A percentile compares a stretch with the other conserved stretches of the same genome.
phyloP scores from a whole-genome alignment of 805 yeast species.

The Kuraishia floccosa region DNA sequence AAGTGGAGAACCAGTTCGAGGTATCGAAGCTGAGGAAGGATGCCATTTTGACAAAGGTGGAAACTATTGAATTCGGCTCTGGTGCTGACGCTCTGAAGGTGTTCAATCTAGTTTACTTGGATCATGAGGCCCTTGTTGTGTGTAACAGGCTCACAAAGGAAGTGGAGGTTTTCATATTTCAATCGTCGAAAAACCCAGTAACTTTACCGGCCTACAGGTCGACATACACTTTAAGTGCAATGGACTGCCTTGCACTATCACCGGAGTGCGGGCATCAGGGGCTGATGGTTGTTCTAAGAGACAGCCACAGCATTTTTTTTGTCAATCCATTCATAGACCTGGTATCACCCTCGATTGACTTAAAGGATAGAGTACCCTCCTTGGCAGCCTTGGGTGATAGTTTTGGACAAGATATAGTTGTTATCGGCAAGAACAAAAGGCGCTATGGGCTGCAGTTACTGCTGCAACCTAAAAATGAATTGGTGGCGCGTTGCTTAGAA shows the following conservation, averaged over 20 bases:
- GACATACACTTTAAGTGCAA: conserved; percentile 11
- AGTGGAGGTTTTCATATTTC: conserved; percentile 40
- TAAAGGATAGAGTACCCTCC: conserved; percentile 10
- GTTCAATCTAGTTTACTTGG: conserved; percentile 28
- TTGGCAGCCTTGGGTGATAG: conserved; percentile 11
- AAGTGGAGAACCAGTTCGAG: conserved; percentile 10
- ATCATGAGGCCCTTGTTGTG: conserved; percentile 52
- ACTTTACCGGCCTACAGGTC: conserved; percentile 12
- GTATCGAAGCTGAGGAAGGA: conserved; percentile 42
- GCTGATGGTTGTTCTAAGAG: conserved; percentile 28
- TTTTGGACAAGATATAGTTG: conserved; percentile 12
- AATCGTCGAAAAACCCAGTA: conserved; percentile 17
- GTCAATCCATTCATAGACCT: conserved; percentile 50
- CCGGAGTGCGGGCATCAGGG: conserved; percentile 26
- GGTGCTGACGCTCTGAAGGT: conserved; percentile 20
- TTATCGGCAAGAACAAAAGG: conserved; percentile 9
- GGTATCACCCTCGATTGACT: conserved; percentile 21
- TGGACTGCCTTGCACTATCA: conserved; percentile 13
- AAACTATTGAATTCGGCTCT: not conserved
- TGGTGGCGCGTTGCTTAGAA: conserved; percentile 33
- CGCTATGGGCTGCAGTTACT: conserved; percentile 21
- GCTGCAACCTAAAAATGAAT: conserved; percentile 30
- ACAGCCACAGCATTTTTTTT: conserved; percentile 23
- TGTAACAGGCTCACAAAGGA: conserved; percentile 29
- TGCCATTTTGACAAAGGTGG: conserved; percentile 41